These are phyloP conservation scores for Aspergillus campestris DNA, from an alignment of 495 filamentous ascomycete genomes.

Conservation along the genomic window DNA sequence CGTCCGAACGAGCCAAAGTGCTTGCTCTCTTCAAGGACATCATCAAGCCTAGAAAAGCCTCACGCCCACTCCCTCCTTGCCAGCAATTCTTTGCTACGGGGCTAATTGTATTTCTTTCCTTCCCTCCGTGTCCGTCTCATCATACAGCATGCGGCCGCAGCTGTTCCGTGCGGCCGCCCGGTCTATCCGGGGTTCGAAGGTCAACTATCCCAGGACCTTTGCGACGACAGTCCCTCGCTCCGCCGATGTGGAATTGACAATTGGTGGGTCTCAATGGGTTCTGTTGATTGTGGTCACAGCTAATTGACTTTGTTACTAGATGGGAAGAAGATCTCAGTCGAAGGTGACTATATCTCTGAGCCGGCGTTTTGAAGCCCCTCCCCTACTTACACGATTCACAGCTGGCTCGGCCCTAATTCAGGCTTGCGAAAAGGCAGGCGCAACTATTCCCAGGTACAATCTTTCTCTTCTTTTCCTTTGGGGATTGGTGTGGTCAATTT, in stretches of 20 bases:
- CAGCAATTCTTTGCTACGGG: slow-evolving; percentile 1
- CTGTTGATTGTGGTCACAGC: slow-evolving; percentile 10
- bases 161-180: slow-evolving; percentile 79
- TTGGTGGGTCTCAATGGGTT: slow-evolving; percentile 53
- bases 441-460: slow-evolving; percentile 71
- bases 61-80: slow-evolving; percentile 1
- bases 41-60: slow-evolving; percentile 12
- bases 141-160: slow-evolving; percentile 76
- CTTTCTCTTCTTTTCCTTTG: neutral
- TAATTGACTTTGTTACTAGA: slow-evolving; percentile 41
- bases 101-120: slow-evolving; percentile 21
- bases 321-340: slow-evolving; percentile 91
- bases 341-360: slow-evolving; percentile 51
- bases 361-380: slow-evolving; percentile 11
- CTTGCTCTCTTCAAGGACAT: slow-evolving; percentile 26
- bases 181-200: slow-evolving; percentile 55
- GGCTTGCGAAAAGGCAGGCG: slow-evolving; percentile 95
- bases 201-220: slow-evolving; percentile 63
- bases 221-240: slow-evolving; percentile 59
- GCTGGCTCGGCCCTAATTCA: slow-evolving; percentile 91
- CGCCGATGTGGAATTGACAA: slow-evolving; percentile 90
- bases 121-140: slow-evolving; percentile 25
- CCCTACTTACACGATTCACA: slow-evolving; percentile 22
- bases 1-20: slow-evolving; percentile 19
- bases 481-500: no score